A percentile compares a stretch with the other conserved stretches of the same genome.
These are phyloP conservation scores for Sporisorium graminicola DNA, from an alignment of 1,284 basidiomycete species.

Conservation along the genomic window DNA sequence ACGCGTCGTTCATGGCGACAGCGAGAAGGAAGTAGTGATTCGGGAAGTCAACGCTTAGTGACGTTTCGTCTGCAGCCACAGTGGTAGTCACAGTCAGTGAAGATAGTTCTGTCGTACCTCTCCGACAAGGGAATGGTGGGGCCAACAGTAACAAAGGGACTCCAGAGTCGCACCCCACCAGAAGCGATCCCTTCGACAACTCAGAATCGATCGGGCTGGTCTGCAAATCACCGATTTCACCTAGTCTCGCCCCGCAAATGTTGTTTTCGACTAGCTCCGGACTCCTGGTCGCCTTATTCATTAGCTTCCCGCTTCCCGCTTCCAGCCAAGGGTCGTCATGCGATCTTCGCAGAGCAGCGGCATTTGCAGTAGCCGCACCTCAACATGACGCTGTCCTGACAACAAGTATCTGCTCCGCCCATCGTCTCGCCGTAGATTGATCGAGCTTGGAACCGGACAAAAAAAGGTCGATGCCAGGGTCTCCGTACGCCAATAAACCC, in stretches of 20 bases:
- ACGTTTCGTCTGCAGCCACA: background rate
- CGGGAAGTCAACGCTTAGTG: conserved; percentile 1
- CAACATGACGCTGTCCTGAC: background rate
- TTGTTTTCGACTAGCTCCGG: no score
- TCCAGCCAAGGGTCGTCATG: background rate
- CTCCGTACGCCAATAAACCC: no score
- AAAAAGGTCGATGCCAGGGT: no score
- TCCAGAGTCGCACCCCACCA: background rate
- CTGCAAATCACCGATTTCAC: background rate
- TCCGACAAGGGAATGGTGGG: background rate
- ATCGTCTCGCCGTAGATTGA: no score
- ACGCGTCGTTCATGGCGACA: conserved; percentile 29
- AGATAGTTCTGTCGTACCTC: background rate
- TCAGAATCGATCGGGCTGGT: background rate
- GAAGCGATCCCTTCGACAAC: background rate
- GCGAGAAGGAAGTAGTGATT: background rate
- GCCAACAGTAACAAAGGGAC: background rate
- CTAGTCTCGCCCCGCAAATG: background rate
- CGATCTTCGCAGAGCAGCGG: conserved; percentile 2
- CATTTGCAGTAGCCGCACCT: background rate
- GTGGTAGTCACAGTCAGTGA: background rate
- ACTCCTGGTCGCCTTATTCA: background rate
- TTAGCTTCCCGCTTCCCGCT: background rate
- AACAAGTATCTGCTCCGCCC: no score
- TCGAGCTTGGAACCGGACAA: no score